Percentiles rank a stretch among this genome's conserved stretches.
phyloP scores from a whole-genome alignment of 1,284 basidiomycete species.

The Inonotus obliquus region DNA sequence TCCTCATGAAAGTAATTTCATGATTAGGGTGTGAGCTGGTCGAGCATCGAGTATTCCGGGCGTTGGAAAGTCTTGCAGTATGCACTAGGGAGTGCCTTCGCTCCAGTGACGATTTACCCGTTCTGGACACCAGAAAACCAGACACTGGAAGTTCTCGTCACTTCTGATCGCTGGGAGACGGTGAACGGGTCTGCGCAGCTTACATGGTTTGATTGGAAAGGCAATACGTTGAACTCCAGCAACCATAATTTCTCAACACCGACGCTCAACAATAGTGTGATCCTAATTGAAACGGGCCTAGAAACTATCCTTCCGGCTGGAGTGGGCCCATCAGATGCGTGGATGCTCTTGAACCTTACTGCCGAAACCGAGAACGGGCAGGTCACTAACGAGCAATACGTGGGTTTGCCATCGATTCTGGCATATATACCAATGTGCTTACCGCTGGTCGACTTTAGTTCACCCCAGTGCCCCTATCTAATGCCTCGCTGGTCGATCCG shows the following conservation, averaged over 20 bases:
- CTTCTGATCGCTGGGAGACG: slow-evolving; percentile 46
- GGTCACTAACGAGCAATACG: slow-evolving; percentile 50
- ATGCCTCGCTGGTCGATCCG: slow-evolving; percentile 43
- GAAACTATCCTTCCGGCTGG: slow-evolving; percentile 41
- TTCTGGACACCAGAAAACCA: slow-evolving; percentile 49
- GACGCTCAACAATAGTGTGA: slow-evolving; percentile 45
- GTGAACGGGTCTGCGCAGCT: slow-evolving; percentile 46
- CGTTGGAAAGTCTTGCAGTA: slow-evolving; percentile 62
- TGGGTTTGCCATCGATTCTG: slow-evolving; percentile 27
- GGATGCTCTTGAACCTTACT: slow-evolving; percentile 48
- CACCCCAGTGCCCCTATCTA: slow-evolving; percentile 45
- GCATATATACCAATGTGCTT: background rate
- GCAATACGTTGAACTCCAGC: slow-evolving; percentile 37
- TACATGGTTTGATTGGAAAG: slow-evolving; percentile 57
- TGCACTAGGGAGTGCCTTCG: slow-evolving; percentile 41
- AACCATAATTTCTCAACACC: slow-evolving; percentile 40
- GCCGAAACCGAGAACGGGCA: slow-evolving; percentile 39
- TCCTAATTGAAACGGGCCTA: slow-evolving; percentile 38
- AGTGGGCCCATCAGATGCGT: slow-evolving; percentile 39
- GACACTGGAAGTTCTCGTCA: slow-evolving; percentile 45
- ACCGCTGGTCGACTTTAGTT: slow-evolving; percentile 34
- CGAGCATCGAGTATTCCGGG: slow-evolving; percentile 55
- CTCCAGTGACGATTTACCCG: slow-evolving; percentile 47
- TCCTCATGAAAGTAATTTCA: background rate
- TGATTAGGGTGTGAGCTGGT: slow-evolving; percentile 46